These are phyloP conservation scores for Boletus vinaceobasis DNA, from an alignment of 768 basidiomycete species.

Conservation along the genomic window DNA sequence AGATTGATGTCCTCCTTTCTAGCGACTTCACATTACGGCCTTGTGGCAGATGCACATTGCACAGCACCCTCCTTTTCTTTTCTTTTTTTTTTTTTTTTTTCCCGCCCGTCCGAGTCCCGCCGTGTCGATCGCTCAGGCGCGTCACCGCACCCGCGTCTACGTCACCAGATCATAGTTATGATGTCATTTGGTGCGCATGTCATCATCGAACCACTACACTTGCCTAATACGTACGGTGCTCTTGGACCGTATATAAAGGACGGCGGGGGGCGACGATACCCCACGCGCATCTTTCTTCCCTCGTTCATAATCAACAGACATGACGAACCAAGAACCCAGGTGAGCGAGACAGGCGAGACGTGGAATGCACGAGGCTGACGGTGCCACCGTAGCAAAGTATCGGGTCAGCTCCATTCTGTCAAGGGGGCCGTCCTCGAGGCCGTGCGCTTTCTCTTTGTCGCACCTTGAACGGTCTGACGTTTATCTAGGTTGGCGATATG, in stretches of 20 bases:
- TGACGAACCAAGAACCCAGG: slow-evolving; percentile 28
- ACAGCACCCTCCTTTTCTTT: too few species aligned
- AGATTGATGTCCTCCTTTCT: background rate
- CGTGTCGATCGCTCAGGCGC: too few species aligned
- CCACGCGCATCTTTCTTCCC: slow-evolving; percentile 12
- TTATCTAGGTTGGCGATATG: slow-evolving; percentile 38
- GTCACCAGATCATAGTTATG: slow-evolving; percentile 24
- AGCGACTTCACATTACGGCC: slow-evolving; percentile 9
- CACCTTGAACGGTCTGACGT: background rate
- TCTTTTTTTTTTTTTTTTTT: too few species aligned
- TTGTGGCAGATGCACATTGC: slow-evolving; percentile 15
- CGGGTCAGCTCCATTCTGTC: slow-evolving; percentile 36
- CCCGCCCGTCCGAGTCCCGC: too few species aligned
- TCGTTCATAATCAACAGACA: background rate
- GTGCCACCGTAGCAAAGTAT: slow-evolving; percentile 27
- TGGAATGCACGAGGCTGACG: background rate
- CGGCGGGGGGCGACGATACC: background rate
- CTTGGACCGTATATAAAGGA: slow-evolving; percentile 27
- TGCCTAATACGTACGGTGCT: slow-evolving; percentile 29
- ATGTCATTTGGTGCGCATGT: slow-evolving; percentile 26
- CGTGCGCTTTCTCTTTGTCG: slow-evolving; percentile 16
- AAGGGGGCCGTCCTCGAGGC: slow-evolving; percentile 36
- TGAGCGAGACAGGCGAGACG: slow-evolving; percentile 3
- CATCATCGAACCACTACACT: slow-evolving; percentile 20
- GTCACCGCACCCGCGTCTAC: slow-evolving; percentile 12